phyloP scores from a whole-genome alignment of 2,329 filamentous ascomycete genomes.

The Pseudofabraea citricarpa region DNA sequence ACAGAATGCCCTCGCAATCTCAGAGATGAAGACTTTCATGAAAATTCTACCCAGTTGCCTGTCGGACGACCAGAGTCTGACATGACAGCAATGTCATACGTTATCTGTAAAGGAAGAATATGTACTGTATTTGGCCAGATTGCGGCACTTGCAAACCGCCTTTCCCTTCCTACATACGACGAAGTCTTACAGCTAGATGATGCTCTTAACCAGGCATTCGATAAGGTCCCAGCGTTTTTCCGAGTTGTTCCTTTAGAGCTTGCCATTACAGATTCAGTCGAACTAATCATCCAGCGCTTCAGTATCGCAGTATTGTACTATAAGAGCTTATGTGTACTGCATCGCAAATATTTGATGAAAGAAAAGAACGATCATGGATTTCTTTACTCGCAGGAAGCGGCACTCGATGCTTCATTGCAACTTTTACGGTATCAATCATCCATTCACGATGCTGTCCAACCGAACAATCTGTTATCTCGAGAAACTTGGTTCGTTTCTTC shows the following conservation, averaged over 20 bases:
- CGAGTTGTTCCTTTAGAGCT: constrained; percentile 42
- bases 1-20: constrained; percentile 57
- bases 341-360: constrained; percentile 47
- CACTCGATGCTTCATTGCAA: constrained; percentile 43
- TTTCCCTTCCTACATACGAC: constrained; percentile 41
- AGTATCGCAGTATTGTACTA: constrained; percentile 48
- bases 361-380: constrained; percentile 37
- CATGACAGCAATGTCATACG: constrained; percentile 53
- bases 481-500: constrained; percentile 54
- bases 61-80: constrained; percentile 51
- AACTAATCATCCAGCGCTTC: constrained; percentile 46
- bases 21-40: constrained; percentile 60
- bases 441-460: constrained; percentile 44
- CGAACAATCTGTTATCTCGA: constrained; percentile 46
- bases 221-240: constrained; percentile 42
- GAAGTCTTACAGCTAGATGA: constrained; percentile 45
- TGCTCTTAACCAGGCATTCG: constrained; percentile 40
- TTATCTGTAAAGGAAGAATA: constrained; percentile 45
- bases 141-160: constrained; percentile 43
- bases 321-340: constrained; percentile 51
- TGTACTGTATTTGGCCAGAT: constrained; percentile 45
- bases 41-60: constrained; percentile 49
- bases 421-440: constrained; percentile 43
- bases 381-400: constrained; percentile 46
- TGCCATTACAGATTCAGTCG: constrained; percentile 42